Percentiles rank a stretch among this genome's conserved stretches.
phyloP scores from a whole-genome alignment of 2,329 filamentous ascomycete species.

The Tolypocladium pustulatum region DNA sequence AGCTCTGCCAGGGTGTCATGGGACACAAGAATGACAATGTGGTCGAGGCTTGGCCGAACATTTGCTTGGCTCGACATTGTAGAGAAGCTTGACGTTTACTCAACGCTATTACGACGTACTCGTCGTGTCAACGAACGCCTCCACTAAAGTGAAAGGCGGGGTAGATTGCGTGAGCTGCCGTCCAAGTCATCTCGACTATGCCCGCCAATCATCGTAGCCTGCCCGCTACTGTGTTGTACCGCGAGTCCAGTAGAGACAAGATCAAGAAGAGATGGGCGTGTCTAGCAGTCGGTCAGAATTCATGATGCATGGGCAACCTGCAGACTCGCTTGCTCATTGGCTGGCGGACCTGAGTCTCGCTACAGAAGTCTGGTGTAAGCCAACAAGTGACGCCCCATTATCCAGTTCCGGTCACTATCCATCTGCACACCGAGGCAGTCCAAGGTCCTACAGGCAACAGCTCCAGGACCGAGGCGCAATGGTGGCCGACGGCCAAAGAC shows the following conservation, averaged over 20 bases:
- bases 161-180: background rate
- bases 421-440: too few species aligned
- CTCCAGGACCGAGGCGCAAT: too few species aligned
- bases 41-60: conserved; percentile 37
- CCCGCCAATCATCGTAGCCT: background rate
- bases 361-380: too few species aligned
- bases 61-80: conserved; percentile 5
- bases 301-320: too few species aligned
- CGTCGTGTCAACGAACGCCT: background rate
- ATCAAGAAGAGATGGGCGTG: background rate
- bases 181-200: background rate
- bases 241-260: background rate
- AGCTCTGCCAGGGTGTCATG: conserved; percentile 32
- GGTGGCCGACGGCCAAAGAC: too few species aligned
- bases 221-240: background rate
- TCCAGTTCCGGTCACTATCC: too few species aligned
- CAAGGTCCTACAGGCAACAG: too few species aligned
- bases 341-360: background rate
- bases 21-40: conserved; percentile 54
- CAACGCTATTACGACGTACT: background rate
- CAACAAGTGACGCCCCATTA: too few species aligned
- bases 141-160: background rate
- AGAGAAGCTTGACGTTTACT: background rate
- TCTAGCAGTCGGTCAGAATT: too few species aligned
- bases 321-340: too few species aligned